These are phyloP conservation scores for Fraxinus sp. DNA, from an alignment of 305 asterid genomes.

Conservation along the genomic window DNA sequence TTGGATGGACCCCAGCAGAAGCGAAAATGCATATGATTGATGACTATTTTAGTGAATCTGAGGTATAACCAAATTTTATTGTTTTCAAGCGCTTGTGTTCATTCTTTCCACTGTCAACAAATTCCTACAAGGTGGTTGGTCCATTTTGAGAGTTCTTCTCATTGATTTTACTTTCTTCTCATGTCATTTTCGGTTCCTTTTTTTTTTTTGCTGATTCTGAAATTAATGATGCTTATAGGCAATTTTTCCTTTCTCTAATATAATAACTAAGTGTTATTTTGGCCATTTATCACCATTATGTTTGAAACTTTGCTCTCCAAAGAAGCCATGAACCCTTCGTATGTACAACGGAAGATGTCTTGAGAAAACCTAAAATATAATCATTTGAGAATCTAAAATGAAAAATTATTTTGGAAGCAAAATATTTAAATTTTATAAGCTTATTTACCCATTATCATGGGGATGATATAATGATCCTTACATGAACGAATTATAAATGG, in stretches of 20 bases:
- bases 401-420: background rate
- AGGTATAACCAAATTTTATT: slow-evolving; percentile 46
- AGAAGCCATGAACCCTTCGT: background rate
- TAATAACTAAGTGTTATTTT: background rate
- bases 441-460: background rate
- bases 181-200: background rate
- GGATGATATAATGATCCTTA: background rate
- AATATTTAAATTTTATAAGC: background rate
- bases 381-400: background rate
- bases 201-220: background rate
- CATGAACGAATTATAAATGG: slow-evolving; percentile 19
- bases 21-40: slow-evolving; percentile 85
- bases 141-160: background rate
- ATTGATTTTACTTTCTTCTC: background rate
- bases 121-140: background rate
- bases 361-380: background rate
- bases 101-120: background rate
- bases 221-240: background rate
- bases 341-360: background rate
- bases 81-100: background rate
- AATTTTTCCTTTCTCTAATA: background rate
- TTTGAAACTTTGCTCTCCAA: background rate
- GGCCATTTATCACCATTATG: background rate
- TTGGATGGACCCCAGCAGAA: slow-evolving; percentile 93
- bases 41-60: slow-evolving; percentile 69